A percentile compares a stretch with the other conserved stretches of the same genome.
Evolutionary conservation across 1,284 basidiomycete species (phyloP).

Genomic region (Sphagnurus paluster): DNA sequence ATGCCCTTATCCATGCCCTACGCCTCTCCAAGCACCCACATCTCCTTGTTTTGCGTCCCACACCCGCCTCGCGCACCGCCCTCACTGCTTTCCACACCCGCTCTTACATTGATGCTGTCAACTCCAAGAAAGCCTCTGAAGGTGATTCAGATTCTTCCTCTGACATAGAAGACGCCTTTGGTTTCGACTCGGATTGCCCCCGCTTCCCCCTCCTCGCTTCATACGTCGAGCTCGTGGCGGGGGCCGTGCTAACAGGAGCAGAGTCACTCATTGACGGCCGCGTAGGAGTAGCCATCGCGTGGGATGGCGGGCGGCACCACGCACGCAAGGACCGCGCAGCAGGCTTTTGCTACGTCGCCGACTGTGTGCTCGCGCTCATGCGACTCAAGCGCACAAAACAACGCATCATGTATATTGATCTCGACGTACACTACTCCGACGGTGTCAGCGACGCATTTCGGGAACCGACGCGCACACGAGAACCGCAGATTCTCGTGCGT

Average conservation of each 20-base stretch:
- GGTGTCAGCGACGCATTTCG: conserved; percentile 82
- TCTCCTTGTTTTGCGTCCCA: conserved; percentile 54
- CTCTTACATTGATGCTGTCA: conserved; percentile 57
- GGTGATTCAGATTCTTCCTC: background rate
- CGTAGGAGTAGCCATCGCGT: conserved; percentile 72
- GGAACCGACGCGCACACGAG: conserved; percentile 30
- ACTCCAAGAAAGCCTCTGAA: conserved; percentile 42
- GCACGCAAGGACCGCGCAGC: conserved; percentile 73
- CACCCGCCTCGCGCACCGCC: conserved; percentile 49
- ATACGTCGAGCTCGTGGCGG: conserved; percentile 75
- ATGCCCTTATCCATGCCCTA: conserved; percentile 13
- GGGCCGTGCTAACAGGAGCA: conserved; percentile 75
- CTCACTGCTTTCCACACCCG: conserved; percentile 57
- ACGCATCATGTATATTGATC: conserved; percentile 86
- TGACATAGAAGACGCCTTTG: conserved; percentile 6
- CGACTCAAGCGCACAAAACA: conserved; percentile 43
- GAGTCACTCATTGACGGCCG: conserved; percentile 54
- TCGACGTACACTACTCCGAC: conserved; percentile 92
- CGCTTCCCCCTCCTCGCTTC: conserved; percentile 66
- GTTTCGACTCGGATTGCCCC: conserved; percentile 72
- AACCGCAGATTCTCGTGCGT: conserved; percentile 60
- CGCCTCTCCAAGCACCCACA: conserved; percentile 21
- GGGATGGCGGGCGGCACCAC: conserved; percentile 73
- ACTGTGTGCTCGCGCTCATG: conserved; percentile 81
- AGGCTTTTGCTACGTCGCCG: conserved; percentile 94